Evolutionary conservation across 805 yeast species (phyloP), one percentile per base, ranked within the genome.

Genomic region (Metschnikowia peoriensis): DNA sequence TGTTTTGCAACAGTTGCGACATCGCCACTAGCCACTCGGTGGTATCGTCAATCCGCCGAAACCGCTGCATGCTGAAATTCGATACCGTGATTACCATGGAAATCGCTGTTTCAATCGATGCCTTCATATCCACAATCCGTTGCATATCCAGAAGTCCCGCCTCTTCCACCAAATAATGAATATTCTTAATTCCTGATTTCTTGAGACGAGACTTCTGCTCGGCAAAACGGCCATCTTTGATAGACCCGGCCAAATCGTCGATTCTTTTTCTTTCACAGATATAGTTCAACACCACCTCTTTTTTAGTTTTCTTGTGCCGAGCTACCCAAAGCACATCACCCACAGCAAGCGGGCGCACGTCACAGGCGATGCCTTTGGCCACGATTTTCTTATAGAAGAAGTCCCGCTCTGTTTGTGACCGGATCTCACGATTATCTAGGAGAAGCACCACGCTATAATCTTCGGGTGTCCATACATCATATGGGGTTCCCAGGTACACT

Each of bases 251-350:
- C 61, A 94, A 77, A 74, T 94, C 99, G 64, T 89, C 96, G 42
- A 92, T 68, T 51, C 97, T 73, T 68, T 94, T 94, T 38, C 99
- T 76, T 71, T 94, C 99, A 44, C 93, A 79, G n/a, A 94, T 86
- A 55, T 82, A 85, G 65, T 93, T 88, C 15, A 94, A 69, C 0
- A 89, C 86, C 5, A 85, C 89, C 50, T 85, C 85, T 49, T 79
- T 78, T 1, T 79, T 77, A 0, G 88, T 79, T 0, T 54, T 59
- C 48, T 72, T 79, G 61, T 90, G 80, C 51, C 79, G 78, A 0
- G 97, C 99, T 2, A 91, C 76, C 99, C 98, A 94, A 9, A 87
- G 56, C 0, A 86, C 86, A 71, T 94, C 99, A 6, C 99, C 98
- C 2, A 92, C 81, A 0, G 94, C 71, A 29, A 94, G 72, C 1